phyloP scores from a whole-genome alignment of 495 filamentous ascomycete species.

The Tuber microsphaerosporum region DNA sequence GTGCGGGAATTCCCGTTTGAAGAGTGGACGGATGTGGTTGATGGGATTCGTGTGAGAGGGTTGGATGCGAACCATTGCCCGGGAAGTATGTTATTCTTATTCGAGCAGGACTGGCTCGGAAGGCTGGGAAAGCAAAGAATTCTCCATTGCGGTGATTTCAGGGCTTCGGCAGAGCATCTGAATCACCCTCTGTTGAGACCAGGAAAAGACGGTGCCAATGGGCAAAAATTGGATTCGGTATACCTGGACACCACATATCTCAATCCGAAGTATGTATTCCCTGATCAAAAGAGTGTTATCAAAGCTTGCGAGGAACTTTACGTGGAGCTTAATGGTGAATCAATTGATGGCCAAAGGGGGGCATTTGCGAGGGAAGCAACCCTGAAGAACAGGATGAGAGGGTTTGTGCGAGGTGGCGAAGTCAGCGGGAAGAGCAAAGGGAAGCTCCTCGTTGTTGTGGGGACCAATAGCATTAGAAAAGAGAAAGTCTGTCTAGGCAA shows the following conservation, averaged over 20 bases:
- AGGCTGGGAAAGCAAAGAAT: conserved; percentile 62
- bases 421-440: conserved; percentile 39
- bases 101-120: conserved; percentile 66
- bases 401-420: conserved; percentile 10
- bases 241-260: conserved; percentile 98
- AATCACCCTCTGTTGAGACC: conserved; percentile 73
- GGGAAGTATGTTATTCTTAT: conserved; percentile 86
- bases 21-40: conserved; percentile 57
- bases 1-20: conserved; percentile 84
- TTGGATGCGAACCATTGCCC: conserved; percentile 97
- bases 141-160: conserved; percentile 92
- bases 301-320: conserved; percentile 84
- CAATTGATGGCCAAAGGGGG: conserved; percentile 45
- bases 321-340: conserved; percentile 56
- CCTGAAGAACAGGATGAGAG: conserved; percentile 48
- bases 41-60: conserved; percentile 82
- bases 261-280: conserved; percentile 91
- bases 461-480: conserved; percentile 97
- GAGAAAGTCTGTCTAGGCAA: conserved; percentile 91
- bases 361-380: conserved; percentile 49
- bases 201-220: conserved; percentile 53
- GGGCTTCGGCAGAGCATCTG: conserved; percentile 80
- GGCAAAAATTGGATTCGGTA: conserved; percentile 86
- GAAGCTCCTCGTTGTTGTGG: conserved; percentile 81
- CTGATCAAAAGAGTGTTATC: conserved; percentile 77